Conservation (phyloP, 257 asterid genomes). For the Solanum tacnaense region DNA sequence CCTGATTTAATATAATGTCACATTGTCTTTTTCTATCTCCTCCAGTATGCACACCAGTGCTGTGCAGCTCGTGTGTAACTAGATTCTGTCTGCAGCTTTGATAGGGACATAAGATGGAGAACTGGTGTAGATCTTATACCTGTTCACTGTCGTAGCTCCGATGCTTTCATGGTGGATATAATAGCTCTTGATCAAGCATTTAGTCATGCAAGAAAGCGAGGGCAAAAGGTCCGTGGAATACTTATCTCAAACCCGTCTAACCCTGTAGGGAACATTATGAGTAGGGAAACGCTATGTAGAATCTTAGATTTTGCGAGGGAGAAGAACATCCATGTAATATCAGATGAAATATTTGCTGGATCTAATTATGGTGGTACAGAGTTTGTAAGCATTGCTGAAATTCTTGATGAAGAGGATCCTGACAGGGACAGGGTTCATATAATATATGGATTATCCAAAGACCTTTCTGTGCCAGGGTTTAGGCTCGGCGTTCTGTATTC, state of each 20-base stretch:
- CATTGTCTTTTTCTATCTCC: background rate
- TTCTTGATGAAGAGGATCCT: constrained; percentile 51
- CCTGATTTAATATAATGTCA: background rate
- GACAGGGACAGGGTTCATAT: constrained; percentile 87
- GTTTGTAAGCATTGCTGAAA: constrained; percentile 92
- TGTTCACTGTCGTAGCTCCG: constrained; percentile 87
- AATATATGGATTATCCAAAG: constrained; percentile 79
- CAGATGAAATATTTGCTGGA: constrained; percentile 88
- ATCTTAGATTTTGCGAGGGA: constrained; percentile 78
- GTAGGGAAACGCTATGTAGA: constrained; percentile 37
- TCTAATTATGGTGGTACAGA: constrained; percentile 62
- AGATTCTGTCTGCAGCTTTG: constrained; percentile 47
- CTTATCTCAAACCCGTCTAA: constrained; percentile 87
- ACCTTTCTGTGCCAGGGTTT: constrained; percentile 81
- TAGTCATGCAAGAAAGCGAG: constrained; percentile 87
- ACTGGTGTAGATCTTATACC: constrained; percentile 89
- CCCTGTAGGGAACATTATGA: constrained; percentile 70
- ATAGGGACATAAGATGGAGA: constrained; percentile 82
- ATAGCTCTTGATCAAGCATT: constrained; percentile 82
- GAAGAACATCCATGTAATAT: constrained; percentile 81
- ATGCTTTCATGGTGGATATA: constrained; percentile 57
- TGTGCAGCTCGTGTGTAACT: background rate
- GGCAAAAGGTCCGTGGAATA: constrained; percentile 82
- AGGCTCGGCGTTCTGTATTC: constrained; percentile 86
- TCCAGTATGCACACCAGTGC: background rate